Evolutionary conservation across 306 rosid species (phyloP).

Genomic region (Prinsepia uniflora): DNA sequence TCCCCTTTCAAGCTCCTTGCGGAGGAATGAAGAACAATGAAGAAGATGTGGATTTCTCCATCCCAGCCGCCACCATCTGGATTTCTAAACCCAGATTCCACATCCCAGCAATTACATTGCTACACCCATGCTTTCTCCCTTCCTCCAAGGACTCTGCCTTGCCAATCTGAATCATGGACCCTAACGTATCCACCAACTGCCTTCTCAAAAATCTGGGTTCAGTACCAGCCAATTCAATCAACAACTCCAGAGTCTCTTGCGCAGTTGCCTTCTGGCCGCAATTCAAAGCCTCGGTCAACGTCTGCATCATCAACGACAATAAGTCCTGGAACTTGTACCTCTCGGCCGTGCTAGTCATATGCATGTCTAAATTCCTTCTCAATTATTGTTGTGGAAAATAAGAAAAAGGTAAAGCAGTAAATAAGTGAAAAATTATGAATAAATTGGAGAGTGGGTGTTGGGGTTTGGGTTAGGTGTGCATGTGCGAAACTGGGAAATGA

Average conservation of each 20-base stretch:
- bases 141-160: constrained; percentile 62
- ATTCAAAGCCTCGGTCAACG: constrained; percentile 59
- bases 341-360: constrained; percentile 40
- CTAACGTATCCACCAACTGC: constrained; percentile 56
- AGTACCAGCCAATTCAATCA: constrained; percentile 60
- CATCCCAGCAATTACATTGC: too few species aligned
- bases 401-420: background rate
- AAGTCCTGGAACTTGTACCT: constrained; percentile 63
- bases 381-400: too few species aligned
- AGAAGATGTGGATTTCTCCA: too few species aligned
- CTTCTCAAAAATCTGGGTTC: constrained; percentile 61
- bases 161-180: constrained; percentile 65
- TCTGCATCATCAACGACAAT: constrained; percentile 60
- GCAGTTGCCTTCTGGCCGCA: constrained; percentile 61
- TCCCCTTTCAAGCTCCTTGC: too few species aligned
- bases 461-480: constrained; percentile 1
- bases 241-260: constrained; percentile 60
- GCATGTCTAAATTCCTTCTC: too few species aligned
- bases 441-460: background rate
- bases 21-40: too few species aligned
- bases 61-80: too few species aligned
- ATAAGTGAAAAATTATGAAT: background rate
- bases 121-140: constrained; percentile 53
- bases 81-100: too few species aligned
- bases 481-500: too few species aligned